Evolutionary conservation across 805 yeast genomes (phyloP).

Genomic region (Priceomyces melissophilus): DNA sequence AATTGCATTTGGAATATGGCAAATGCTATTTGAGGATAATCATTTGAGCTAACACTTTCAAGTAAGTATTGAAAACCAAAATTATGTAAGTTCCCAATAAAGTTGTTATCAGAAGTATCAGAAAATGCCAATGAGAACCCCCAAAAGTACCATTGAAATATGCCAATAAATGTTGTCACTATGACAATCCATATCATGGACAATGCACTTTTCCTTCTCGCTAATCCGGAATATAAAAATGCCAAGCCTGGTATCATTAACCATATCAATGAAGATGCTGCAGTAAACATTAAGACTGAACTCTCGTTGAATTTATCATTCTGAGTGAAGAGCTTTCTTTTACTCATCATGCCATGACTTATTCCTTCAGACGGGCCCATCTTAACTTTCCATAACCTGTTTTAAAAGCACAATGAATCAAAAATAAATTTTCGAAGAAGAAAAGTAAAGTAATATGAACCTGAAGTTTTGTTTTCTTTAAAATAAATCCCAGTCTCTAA

Average conservation of each 20-base stretch:
- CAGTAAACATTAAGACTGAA: slow-evolving; percentile 41
- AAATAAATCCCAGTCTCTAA: no score
- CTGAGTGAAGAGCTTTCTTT: slow-evolving; percentile 33
- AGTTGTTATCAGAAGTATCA: slow-evolving; percentile 71
- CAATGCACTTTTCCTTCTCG: slow-evolving; percentile 85
- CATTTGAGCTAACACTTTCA: slow-evolving; percentile 37
- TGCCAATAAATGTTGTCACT: slow-evolving; percentile 68
- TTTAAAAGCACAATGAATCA: neutral
- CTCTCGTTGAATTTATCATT: slow-evolving; percentile 29
- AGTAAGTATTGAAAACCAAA: slow-evolving; percentile 79
- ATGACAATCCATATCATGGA: slow-evolving; percentile 80
- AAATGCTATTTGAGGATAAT: slow-evolving; percentile 80
- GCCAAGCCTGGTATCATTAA: slow-evolving; percentile 96
- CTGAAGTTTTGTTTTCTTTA: neutral
- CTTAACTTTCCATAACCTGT: neutral
- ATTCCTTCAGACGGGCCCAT: neutral
- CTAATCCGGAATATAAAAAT: slow-evolving; percentile 85
- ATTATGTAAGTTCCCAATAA: slow-evolving; percentile 80
- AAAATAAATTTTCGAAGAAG: no score
- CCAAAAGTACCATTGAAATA: slow-evolving; percentile 97
- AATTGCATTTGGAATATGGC: slow-evolving; percentile 90
- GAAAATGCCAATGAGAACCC: slow-evolving; percentile 93
- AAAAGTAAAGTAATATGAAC: neutral
- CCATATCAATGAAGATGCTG: slow-evolving; percentile 71
- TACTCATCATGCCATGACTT: slow-evolving; percentile 15